Evolutionary conservation across 768 basidiomycete species (phyloP), one percentile per base, ranked within the genome.

Genomic region (Clitopilus passeckerianus): DNA sequence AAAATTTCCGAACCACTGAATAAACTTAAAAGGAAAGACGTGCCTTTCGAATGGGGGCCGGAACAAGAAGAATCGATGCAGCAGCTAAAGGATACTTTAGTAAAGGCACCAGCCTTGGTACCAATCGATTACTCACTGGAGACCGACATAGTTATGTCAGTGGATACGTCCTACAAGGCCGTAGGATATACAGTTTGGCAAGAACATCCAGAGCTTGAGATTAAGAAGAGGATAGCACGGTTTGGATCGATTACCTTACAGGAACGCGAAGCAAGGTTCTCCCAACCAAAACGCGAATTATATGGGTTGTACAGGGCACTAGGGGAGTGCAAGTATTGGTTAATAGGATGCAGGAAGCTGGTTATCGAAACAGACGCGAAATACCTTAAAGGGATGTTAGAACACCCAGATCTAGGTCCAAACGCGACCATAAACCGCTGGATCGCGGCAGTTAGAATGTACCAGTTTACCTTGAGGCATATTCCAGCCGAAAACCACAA

Each of bases 191-290:
- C 75, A 33, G 66, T 81, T 0, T 75, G 67, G 12, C 78, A 80
- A 59, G 44, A 63, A 22, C 67, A 71, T 27, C 34, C 55, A 0
- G 24, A 63, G 0, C 65, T 0, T 63, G 68, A 3, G 59, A 60
- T 10, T 59, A 64, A 0, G 65, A 67, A 14, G 75, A 70, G 30
- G 65, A 68, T 0, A 35, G 7, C 34, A 15, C 61, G 67, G 0
- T 82, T 79, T 52, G 68, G 76, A 0, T 80, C 74, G 0, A 75
- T 81, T 0, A 63, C 71, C 0, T 65, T 79, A 20, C 76, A 75
- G 34, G 69, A 72, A 0, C 24, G 70, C 0, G 72, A 77, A 61
- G 57, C 66, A 1, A 24, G 65, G 0, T 77, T 70, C 59, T 76
- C 74, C 0, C 77, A 78, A 53, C 68, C 75, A 0, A 81, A 82